These are phyloP conservation scores for Citrus australasica DNA, from an alignment of 345 rosid species.

Conservation along the genomic window DNA sequence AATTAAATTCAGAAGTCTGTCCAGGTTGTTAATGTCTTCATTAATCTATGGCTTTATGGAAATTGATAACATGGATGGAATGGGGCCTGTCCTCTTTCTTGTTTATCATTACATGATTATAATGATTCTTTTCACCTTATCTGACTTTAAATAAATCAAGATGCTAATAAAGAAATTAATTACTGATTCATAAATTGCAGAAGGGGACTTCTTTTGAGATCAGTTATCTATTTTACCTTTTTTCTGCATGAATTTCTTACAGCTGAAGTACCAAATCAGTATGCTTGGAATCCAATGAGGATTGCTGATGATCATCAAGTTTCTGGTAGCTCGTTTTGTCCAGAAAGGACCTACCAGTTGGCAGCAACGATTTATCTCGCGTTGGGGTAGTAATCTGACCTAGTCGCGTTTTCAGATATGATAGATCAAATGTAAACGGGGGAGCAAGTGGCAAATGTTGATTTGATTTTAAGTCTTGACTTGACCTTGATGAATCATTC, in stretches of 20 bases:
- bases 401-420: slow-evolving; percentile 33
- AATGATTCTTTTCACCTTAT: too few relatives aligned
- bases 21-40: too few relatives aligned
- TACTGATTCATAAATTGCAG: background rate
- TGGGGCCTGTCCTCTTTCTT: too few relatives aligned
- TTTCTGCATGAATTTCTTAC: slow-evolving; percentile 5
- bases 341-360: background rate
- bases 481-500: background rate
- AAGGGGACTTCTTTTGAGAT: background rate
- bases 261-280: slow-evolving; percentile 25
- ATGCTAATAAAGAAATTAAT: too few relatives aligned
- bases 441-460: slow-evolving; percentile 11
- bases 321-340: slow-evolving; percentile 8
- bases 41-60: too few relatives aligned
- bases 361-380: slow-evolving; percentile 8
- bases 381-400: slow-evolving; percentile 25
- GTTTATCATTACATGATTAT: too few relatives aligned
- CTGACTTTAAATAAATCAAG: too few relatives aligned
- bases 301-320: slow-evolving; percentile 9
- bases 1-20: too few relatives aligned
- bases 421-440: slow-evolving; percentile 34
- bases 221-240: background rate
- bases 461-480: slow-evolving; percentile 6
- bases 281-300: slow-evolving; percentile 23
- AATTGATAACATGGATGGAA: too few relatives aligned